Evolutionary conservation across 2,329 filamentous ascomycete genomes (phyloP).

Genomic region (Xylaria sp.): DNA sequence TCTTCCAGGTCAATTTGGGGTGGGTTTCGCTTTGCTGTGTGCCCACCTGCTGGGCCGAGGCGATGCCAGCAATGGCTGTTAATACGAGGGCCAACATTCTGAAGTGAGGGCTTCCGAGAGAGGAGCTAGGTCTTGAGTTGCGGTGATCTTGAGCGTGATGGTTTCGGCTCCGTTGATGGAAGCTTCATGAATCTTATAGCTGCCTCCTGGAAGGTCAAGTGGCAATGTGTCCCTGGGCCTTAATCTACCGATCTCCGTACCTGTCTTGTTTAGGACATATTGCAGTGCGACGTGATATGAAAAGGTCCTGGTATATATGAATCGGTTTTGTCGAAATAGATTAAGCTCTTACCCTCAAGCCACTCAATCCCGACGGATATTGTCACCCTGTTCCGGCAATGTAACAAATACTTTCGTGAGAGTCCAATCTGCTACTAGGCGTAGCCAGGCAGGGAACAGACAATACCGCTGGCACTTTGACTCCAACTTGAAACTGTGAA

Average conservation of each 20-base stretch:
- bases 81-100: constrained; percentile 49
- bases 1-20: constrained; percentile 60
- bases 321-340: constrained; percentile 39
- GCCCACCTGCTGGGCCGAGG: constrained; percentile 58
- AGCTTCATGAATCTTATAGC: constrained; percentile 42
- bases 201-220: constrained; percentile 10
- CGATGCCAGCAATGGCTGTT: constrained; percentile 53
- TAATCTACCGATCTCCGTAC: constrained; percentile 33
- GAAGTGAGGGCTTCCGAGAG: constrained; percentile 32
- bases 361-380: constrained; percentile 37
- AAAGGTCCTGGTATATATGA: constrained; percentile 16
- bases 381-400: constrained; percentile 31
- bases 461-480: constrained; percentile 9
- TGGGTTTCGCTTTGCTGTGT: constrained; percentile 56
- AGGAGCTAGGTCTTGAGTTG: constrained; percentile 27
- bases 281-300: constrained; percentile 25
- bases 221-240: constrained; percentile 7
- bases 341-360: constrained; percentile 40
- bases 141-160: constrained; percentile 26
- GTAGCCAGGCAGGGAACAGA: neutral
- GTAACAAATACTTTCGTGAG: constrained; percentile 24
- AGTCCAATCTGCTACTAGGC: constrained; percentile 11
- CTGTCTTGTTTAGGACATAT: constrained; percentile 42
- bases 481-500: constrained; percentile 18
- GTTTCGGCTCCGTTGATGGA: constrained; percentile 36